Percentiles rank a stretch among this genome's conserved stretches.
Evolutionary conservation across 1,284 basidiomycete genomes (phyloP).

Genomic region (Hortiboletus rubellus): DNA sequence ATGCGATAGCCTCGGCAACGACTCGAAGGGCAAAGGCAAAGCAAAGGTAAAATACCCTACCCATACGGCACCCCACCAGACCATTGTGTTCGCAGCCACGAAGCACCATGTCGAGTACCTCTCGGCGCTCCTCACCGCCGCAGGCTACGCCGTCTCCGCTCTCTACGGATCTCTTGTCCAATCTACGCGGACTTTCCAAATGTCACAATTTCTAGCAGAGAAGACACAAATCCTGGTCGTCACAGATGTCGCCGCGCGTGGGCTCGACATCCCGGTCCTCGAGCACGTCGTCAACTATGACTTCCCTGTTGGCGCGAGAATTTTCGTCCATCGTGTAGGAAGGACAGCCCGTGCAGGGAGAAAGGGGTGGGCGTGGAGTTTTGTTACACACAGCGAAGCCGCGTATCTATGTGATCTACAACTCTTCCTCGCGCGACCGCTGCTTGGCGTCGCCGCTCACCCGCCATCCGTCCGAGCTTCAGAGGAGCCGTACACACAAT

Average conservation of each 20-base stretch:
- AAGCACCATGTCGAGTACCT: conserved; percentile 99
- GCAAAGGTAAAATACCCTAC: conserved; percentile 43
- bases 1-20: conserved; percentile 34
- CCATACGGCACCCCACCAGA: conserved; percentile 78
- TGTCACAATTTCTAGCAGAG: conserved; percentile 89
- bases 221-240: conserved; percentile 88
- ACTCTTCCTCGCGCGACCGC: conserved; percentile 87
- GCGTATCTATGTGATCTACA: conserved; percentile 94
- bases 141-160: conserved; percentile 93
- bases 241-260: conserved; percentile 96
- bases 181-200: conserved; percentile 85
- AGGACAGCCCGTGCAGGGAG: conserved; percentile 94
- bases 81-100: conserved; percentile 95
- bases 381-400: conserved; percentile 84
- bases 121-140: conserved; percentile 72
- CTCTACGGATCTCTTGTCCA: conserved; percentile 98
- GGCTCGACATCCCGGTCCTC: conserved; percentile 92
- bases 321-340: conserved; percentile 97
- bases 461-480: conserved; percentile 38
- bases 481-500: conserved; percentile 65
- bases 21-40: conserved; percentile 53
- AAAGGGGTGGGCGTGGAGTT: conserved; percentile 95
- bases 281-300: conserved; percentile 99
- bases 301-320: conserved; percentile 89
- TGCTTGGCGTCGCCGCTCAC: conserved; percentile 49